Conservation (phyloP, 2,329 filamentous ascomycete species). For the Aspergillus sp. region DNA sequence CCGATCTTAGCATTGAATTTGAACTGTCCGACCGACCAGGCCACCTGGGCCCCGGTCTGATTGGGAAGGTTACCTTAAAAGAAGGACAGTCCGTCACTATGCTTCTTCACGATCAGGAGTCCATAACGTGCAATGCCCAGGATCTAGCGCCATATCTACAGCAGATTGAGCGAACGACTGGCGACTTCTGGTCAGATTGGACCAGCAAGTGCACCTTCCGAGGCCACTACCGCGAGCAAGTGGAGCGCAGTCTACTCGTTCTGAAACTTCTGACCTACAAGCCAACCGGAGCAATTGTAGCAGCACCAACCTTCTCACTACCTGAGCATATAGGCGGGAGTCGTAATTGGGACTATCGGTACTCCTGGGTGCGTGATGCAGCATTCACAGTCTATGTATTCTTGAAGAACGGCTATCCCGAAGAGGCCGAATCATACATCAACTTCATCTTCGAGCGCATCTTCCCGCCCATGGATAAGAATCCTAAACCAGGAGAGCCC, state of each 20-base stretch:
- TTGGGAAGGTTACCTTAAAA: slow-evolving; percentile 59
- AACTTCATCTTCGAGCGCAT: slow-evolving; percentile 74
- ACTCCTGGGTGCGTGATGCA: slow-evolving; percentile 74
- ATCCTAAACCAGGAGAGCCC: slow-evolving; percentile 56
- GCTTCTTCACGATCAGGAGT: slow-evolving; percentile 63
- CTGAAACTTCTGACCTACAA: slow-evolving; percentile 77
- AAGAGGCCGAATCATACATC: slow-evolving; percentile 78
- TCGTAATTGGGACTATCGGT: slow-evolving; percentile 57
- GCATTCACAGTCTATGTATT: slow-evolving; percentile 78
- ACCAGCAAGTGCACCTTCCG: slow-evolving; percentile 70
- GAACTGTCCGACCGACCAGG: slow-evolving; percentile 45
- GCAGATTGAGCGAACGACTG: slow-evolving; percentile 64
- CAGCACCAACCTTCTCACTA: slow-evolving; percentile 74
- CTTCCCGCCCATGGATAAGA: slow-evolving; percentile 50
- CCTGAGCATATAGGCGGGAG: slow-evolving; percentile 71
- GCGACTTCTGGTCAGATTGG: slow-evolving; percentile 73
- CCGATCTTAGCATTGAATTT: neutral
- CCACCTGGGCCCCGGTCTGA: slow-evolving; percentile 64
- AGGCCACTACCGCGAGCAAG: slow-evolving; percentile 72
- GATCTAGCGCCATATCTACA: neutral
- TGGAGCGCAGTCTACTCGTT: slow-evolving; percentile 70
- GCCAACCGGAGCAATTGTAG: slow-evolving; percentile 75
- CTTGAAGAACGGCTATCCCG: slow-evolving; percentile 71
- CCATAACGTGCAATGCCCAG: slow-evolving; percentile 55
- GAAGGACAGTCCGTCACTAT: slow-evolving; percentile 72